A percentile compares a stretch with the other conserved stretches of the same genome.
These are phyloP conservation scores for Daldinia vernicosa DNA, from an alignment of 495 filamentous ascomycete species.

Conservation along the genomic window DNA sequence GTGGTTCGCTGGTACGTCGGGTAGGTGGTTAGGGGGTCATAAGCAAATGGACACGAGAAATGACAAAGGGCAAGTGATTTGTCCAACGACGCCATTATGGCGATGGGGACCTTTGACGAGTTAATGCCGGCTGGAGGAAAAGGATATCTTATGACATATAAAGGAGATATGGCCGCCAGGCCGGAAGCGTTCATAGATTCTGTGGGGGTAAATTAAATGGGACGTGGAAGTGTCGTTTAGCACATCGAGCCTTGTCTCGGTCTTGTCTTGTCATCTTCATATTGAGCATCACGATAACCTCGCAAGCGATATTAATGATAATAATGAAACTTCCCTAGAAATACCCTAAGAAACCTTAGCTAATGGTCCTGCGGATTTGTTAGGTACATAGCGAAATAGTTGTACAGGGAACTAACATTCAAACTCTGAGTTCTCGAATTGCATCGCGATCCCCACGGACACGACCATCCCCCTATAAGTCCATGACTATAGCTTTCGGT, in stretches of 20 bases:
- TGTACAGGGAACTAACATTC: neutral
- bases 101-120: neutral
- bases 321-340: too few relatives aligned
- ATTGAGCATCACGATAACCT: neutral
- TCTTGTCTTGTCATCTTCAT: neutral
- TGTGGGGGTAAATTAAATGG: neutral
- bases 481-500: neutral
- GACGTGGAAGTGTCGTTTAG: neutral
- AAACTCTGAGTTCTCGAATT: neutral
- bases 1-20: constrained; percentile 37
- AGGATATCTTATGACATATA: neutral
- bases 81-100: neutral
- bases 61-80: neutral
- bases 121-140: neutral
- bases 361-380: too few relatives aligned
- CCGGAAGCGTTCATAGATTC: neutral
- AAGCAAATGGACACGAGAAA: neutral
- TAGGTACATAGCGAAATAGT: neutral
- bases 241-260: neutral
- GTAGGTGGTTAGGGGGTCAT: neutral
- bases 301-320: too few relatives aligned
- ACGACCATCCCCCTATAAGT: neutral
- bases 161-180: neutral
- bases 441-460: neutral
- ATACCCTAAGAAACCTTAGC: too few relatives aligned